Evolutionary conservation across 345 rosid species (phyloP), one percentile per base, ranked within the genome.

Genomic region (Salix suchowensis): DNA sequence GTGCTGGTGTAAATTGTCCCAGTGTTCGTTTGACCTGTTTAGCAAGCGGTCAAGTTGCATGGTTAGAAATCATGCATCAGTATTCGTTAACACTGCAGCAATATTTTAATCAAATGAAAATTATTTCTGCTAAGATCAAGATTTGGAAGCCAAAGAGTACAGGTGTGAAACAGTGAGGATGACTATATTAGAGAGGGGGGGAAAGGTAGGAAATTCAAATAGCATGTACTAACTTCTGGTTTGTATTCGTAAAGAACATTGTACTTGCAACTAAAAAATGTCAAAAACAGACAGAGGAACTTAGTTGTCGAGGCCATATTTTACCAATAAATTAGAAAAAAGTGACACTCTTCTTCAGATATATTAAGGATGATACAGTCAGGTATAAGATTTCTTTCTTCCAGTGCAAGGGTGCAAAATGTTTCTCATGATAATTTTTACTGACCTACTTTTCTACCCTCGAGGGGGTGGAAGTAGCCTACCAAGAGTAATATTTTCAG

Each of bases 1-100:
- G 97, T 32, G 99, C 98, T 71, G 99, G 99, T 67, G 99, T 96
- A 78, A 96, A 96, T 75, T 96, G 98, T 73, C 95, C 97, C 64
- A 96, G 50, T 62, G 99, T 92, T 77, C 97, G 85, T 79, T 89
- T 93, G 36, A 96, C 96, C 99, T 96, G 82, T 52, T 30, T 21
- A 79, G 70, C n/a, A 9, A 67, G 67, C 5, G 67, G 54, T 64
- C 69, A 30, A 26, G 40, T 26, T 18, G 37, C 64, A 64, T 26
- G 50, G 9, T 26, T 42, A 9, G 0, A 13, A 61, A 61, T 39
- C 32, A 76, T 8, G 39, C 10, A 80, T 55, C 71, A 42, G 12
- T 39, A 19, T 40, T 74, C 28, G 48, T 46, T 1, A 50, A 72
- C 68, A 21, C 23, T 32, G 37, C 37, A 62, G 55, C 7, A 19